These are phyloP conservation scores for Kazachstania kunashirensis DNA, from an alignment of 805 yeast species.

Conservation along the genomic window DNA sequence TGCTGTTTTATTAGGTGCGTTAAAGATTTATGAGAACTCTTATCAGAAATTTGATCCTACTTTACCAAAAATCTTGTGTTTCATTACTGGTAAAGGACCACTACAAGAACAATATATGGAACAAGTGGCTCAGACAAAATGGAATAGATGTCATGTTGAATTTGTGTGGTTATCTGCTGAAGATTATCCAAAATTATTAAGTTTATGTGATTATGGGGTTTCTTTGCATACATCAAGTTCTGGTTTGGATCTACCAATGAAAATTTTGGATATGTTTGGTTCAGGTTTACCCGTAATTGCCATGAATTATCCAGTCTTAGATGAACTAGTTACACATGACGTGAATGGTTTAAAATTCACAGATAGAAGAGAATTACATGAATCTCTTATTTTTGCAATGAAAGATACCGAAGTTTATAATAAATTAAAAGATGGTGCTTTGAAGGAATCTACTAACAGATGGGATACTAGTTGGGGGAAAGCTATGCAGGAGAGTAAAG, in stretches of 20 bases:
- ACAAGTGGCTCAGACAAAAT: slow-evolving; percentile 35
- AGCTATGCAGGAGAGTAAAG: slow-evolving; percentile 18
- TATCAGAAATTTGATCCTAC: slow-evolving; percentile 16
- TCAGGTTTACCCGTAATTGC: slow-evolving; percentile 89
- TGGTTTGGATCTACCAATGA: slow-evolving; percentile 95
- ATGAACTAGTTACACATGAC: slow-evolving; percentile 62
- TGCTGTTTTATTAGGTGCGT: slow-evolving; percentile 54
- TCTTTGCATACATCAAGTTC: slow-evolving; percentile 88
- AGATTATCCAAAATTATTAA: slow-evolving; percentile 69
- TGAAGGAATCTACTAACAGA: slow-evolving; percentile 51
- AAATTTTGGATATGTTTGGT: slow-evolving; percentile 91
- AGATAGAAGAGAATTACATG: slow-evolving; percentile 37
- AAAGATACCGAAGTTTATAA: slow-evolving; percentile 28
- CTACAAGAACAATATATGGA: slow-evolving; percentile 43
- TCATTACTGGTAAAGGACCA: slow-evolving; percentile 99
- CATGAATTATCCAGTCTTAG: slow-evolving; percentile 62
- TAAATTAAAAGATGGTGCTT: slow-evolving; percentile 56
- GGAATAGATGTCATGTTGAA: slow-evolving; percentile 44
- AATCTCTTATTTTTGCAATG: slow-evolving; percentile 32
- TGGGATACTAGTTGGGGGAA: slow-evolving; percentile 75
- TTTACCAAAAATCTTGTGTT: slow-evolving; percentile 45
- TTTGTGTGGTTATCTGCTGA: slow-evolving; percentile 70
- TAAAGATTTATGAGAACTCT: slow-evolving; percentile 46
- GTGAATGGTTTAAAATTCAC: slow-evolving; percentile 58
- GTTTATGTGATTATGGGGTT: slow-evolving; percentile 75